A percentile compares a stretch with the other conserved stretches of the same genome.
Evolutionary conservation across 2,329 filamentous ascomycete species (phyloP).

Genomic region (Alternaria arborescens): DNA sequence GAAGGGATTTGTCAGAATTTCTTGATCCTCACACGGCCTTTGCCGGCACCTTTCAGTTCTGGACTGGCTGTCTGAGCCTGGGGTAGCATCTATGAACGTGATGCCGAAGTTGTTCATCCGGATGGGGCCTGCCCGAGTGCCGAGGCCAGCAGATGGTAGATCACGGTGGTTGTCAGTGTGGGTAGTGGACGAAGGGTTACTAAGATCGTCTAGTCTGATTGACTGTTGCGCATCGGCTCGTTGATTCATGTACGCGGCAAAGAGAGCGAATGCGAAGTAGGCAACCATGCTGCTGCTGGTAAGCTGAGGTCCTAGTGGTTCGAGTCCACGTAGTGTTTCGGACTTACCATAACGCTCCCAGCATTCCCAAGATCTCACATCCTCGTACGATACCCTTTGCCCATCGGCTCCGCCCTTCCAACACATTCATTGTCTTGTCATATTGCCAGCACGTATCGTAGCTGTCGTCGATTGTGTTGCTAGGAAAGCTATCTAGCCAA

Average conservation of each 20-base stretch:
- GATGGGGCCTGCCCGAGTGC: neutral
- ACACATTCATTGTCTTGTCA: neutral
- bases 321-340: too few relatives aligned
- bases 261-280: neutral
- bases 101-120: neutral
- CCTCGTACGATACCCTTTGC: neutral
- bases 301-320: neutral
- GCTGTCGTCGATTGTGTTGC: neutral
- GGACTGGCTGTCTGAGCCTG: neutral
- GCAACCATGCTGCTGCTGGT: neutral
- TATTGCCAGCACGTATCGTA: neutral
- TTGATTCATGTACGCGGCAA: neutral
- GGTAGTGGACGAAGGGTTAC: neutral
- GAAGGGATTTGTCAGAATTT: neutral
- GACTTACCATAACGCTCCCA: neutral
- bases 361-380: neutral
- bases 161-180: neutral
- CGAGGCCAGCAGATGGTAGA: neutral
- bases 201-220: neutral
- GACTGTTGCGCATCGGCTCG: neutral
- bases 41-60: neutral
- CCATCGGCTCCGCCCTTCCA: neutral
- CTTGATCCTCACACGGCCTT: neutral
- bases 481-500: constrained; percentile 2
- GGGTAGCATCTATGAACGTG: neutral